phyloP scores from a whole-genome alignment of 1,284 basidiomycete species.

The Moesziomyces parantarcticus region DNA sequence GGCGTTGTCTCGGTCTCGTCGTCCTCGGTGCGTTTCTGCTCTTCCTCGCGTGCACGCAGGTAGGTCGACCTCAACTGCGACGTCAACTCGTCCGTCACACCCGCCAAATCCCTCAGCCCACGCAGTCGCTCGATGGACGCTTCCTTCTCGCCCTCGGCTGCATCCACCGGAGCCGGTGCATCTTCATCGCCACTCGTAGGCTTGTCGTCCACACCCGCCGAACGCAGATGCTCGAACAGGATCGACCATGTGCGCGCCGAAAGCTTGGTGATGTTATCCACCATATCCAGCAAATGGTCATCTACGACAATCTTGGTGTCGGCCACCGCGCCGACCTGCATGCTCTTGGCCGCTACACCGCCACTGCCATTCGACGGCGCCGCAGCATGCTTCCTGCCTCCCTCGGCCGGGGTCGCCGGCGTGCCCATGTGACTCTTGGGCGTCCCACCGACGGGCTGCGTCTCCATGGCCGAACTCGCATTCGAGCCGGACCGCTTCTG shows the following conservation, averaged over 20 bases:
- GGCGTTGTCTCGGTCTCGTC: neutral
- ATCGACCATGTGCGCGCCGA: constrained; percentile 55
- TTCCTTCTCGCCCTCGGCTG: neutral
- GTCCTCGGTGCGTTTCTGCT: constrained; percentile 10
- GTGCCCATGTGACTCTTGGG: constrained; percentile 30
- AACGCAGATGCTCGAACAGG: constrained; percentile 50
- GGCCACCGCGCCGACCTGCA: constrained; percentile 21
- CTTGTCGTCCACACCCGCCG: constrained; percentile 22
- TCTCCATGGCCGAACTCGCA: constrained; percentile 26
- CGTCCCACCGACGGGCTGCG: constrained; percentile 4
- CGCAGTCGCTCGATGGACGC: constrained; percentile 13
- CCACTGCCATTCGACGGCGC: constrained; percentile 18
- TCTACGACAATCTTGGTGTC: constrained; percentile 42
- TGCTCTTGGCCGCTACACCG: constrained; percentile 24
- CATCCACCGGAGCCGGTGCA: neutral
- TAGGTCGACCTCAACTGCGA: constrained; percentile 45
- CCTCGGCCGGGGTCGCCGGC: constrained; percentile 17
- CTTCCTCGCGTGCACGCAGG: constrained; percentile 36
- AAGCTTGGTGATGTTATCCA: constrained; percentile 56
- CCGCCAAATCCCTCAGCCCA: constrained; percentile 29
- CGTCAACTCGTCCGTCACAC: constrained; percentile 38
- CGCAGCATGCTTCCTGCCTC: constrained; percentile 3
- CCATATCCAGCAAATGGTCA: constrained; percentile 52
- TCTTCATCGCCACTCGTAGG: neutral
- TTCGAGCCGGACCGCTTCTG: constrained; percentile 41